Conservation (phyloP, 2,329 filamentous ascomycete species). For the Aspergillus thermomutatus region DNA sequence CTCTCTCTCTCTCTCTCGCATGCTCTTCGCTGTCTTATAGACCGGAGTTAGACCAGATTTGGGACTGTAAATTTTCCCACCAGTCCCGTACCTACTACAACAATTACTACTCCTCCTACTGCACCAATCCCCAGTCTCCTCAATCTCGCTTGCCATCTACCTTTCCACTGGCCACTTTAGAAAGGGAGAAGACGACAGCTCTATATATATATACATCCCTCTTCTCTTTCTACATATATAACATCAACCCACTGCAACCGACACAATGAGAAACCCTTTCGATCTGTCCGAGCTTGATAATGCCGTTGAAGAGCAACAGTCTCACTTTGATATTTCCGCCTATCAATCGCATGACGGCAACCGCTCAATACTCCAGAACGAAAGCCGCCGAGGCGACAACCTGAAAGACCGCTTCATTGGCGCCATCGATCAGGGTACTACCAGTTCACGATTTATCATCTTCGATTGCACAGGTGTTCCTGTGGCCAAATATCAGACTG, state of each 20-base stretch:
- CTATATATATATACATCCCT: background rate
- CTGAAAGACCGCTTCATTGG: constrained; percentile 63
- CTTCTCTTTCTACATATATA: background rate
- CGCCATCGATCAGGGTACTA: constrained; percentile 88
- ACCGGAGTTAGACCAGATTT: constrained; percentile 10
- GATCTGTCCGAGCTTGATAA: constrained; percentile 27
- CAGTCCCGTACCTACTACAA: background rate
- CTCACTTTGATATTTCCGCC: constrained; percentile 24
- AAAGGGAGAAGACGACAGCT: background rate
- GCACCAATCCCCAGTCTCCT: background rate
- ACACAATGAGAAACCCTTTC: constrained; percentile 29
- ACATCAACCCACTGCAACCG: constrained; percentile 4
- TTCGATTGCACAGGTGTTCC: constrained; percentile 77
- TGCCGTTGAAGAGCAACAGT: constrained; percentile 16
- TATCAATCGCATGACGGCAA: constrained; percentile 31
- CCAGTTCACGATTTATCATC: constrained; percentile 84
- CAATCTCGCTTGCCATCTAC: background rate
- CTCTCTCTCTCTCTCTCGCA: constrained; percentile 1
- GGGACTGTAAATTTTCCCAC: constrained; percentile 16
- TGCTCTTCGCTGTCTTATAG: constrained; percentile 12
- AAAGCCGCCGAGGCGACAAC: constrained; percentile 27
- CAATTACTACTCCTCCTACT: constrained; percentile 1
- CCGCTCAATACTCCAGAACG: constrained; percentile 34
- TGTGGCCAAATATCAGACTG: constrained; percentile 78
- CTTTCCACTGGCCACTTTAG: background rate